These are phyloP conservation scores for Cucurbita argyrosperma DNA, from an alignment of 306 rosid species.

Conservation along the genomic window DNA sequence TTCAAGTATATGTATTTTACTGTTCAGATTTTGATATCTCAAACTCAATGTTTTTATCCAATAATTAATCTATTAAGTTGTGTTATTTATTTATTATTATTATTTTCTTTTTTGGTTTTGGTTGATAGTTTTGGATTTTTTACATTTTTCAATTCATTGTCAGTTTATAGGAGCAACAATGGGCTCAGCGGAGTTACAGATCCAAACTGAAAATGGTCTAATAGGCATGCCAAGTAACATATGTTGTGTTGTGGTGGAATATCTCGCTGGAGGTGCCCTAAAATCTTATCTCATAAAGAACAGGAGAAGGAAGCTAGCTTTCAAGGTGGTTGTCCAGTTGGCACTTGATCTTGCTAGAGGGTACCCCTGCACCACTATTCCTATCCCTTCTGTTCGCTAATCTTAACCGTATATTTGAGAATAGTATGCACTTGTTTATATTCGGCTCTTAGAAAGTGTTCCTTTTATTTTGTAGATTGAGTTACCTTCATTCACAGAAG, in stretches of 20 bases:
- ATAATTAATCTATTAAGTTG: neutral
- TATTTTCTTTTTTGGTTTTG: neutral
- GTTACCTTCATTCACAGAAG: constrained; percentile 91
- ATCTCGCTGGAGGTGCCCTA: constrained; percentile 77
- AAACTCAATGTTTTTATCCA: neutral
- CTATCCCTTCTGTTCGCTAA: neutral
- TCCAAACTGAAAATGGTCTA: constrained; percentile 79
- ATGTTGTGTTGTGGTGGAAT: constrained; percentile 93
- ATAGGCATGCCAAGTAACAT: constrained; percentile 84
- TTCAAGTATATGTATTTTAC: neutral
- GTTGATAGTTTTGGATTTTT: neutral
- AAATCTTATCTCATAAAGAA: constrained; percentile 81
- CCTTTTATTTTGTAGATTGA: constrained; percentile 43
- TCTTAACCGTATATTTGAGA: neutral
- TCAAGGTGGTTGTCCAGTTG: constrained; percentile 78
- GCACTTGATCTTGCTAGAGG: constrained; percentile 97
- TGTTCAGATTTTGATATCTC: neutral
- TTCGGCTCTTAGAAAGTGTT: constrained; percentile 9
- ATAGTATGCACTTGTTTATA: neutral
- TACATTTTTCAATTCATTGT: constrained; percentile 6
- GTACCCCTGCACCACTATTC: constrained; percentile 22
- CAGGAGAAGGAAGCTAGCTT: constrained; percentile 84
- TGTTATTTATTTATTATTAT: neutral
- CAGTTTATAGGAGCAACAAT: constrained; percentile 94
- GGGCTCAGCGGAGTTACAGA: constrained; percentile 80